Conservation (phyloP, 2,329 filamentous ascomycete species). For the Herpomyces periplanetae region DNA sequence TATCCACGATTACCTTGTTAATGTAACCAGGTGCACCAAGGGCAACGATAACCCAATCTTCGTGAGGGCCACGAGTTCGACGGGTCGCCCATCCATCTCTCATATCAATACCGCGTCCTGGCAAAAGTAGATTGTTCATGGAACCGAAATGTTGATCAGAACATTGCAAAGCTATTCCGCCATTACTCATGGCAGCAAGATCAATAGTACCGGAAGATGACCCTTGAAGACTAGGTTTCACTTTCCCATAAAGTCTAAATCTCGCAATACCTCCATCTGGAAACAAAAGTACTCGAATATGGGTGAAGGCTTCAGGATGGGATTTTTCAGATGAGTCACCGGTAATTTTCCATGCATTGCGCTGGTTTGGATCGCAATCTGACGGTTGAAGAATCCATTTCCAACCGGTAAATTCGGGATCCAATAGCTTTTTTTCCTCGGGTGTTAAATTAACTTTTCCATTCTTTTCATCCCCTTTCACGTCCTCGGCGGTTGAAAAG, state of each 20-base stretch:
- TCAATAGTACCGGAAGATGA: slow-evolving; percentile 25
- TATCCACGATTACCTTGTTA: slow-evolving; percentile 30
- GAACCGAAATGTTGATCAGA: slow-evolving; percentile 54
- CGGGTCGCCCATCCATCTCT: slow-evolving; percentile 60
- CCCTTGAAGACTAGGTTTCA: slow-evolving; percentile 31
- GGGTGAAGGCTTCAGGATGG: slow-evolving; percentile 36
- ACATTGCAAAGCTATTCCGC: slow-evolving; percentile 30
- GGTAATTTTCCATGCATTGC: slow-evolving; percentile 29
- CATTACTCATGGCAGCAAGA: slow-evolving; percentile 36
- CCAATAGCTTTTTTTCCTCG: slow-evolving; percentile 6
- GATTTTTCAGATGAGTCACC: slow-evolving; percentile 15
- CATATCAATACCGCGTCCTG: slow-evolving; percentile 44
- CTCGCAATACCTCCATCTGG: slow-evolving; percentile 48
- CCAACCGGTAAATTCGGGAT: slow-evolving; percentile 17
- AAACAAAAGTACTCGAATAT: slow-evolving; percentile 47
- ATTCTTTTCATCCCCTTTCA: too few species aligned
- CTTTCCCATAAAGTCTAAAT: slow-evolving; percentile 35
- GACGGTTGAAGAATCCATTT: slow-evolving; percentile 25
- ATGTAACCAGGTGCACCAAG: slow-evolving; percentile 24
- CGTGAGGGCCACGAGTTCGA: slow-evolving; percentile 27
- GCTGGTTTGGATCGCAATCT: slow-evolving; percentile 29
- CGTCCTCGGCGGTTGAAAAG: too few species aligned
- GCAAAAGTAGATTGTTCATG: slow-evolving; percentile 39
- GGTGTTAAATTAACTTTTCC: too few species aligned
- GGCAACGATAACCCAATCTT: slow-evolving; percentile 42